phyloP scores from a whole-genome alignment of 1,139 yeast species.

The Diutina rugosa region DNA sequence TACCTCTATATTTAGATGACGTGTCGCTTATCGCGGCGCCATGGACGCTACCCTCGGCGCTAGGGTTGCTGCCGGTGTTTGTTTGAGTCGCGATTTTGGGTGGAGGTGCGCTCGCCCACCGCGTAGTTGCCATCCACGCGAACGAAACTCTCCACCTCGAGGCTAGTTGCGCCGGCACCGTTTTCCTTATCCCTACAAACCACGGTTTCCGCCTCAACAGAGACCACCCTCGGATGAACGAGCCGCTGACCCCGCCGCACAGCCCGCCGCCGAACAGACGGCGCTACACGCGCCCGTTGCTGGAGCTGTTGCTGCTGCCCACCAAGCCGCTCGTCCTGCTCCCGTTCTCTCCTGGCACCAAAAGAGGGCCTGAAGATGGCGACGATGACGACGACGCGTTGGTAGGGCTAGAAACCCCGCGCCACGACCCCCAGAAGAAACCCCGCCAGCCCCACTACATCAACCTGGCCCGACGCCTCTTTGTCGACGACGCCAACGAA shows the following conservation, averaged over 20 bases:
- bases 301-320: neutral
- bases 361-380: neutral
- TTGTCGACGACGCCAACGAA: neutral
- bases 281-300: neutral
- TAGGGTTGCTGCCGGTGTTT: neutral
- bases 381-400: neutral
- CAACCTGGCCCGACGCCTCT: neutral
- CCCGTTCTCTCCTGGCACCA: constrained; percentile 1
- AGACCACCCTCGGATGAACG: neutral
- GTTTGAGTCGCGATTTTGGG: neutral
- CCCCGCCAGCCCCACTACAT: neutral
- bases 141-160: neutral
- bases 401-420: neutral
- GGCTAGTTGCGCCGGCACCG: neutral
- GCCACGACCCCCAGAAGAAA: neutral
- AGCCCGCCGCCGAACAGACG: neutral
- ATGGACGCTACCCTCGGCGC: neutral
- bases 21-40: too few relatives aligned
- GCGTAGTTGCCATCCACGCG: neutral
- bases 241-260: neutral
- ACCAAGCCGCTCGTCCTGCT: neutral
- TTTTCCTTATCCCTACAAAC: neutral
- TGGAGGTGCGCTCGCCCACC: neutral
- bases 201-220: neutral
- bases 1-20: too few relatives aligned